A percentile compares a stretch with the other conserved stretches of the same genome.
Evolutionary conservation across 1,284 basidiomycete genomes (phyloP).

Genomic region (Leccinum subspadiceum): DNA sequence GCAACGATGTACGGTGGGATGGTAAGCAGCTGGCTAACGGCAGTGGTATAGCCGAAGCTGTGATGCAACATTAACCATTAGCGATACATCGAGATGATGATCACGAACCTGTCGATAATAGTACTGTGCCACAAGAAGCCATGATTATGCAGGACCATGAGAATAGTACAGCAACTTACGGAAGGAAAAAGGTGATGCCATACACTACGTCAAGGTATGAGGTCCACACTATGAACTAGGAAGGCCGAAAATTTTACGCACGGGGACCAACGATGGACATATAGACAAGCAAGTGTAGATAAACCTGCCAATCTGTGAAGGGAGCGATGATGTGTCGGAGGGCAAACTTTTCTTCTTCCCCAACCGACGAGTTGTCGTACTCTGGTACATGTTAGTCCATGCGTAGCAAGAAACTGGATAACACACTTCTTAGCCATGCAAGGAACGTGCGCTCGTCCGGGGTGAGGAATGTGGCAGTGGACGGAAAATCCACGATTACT

Average conservation of each 20-base stretch:
- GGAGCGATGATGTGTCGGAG: conserved; percentile 48
- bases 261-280: conserved; percentile 58
- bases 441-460: conserved; percentile 45
- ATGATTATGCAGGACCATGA: not conserved
- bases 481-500: conserved; percentile 49
- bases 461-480: conserved; percentile 46
- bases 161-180: conserved; percentile 40
- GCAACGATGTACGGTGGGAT: conserved; percentile 68
- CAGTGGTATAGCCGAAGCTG: conserved; percentile 56
- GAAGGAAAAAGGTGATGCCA: conserved; percentile 65
- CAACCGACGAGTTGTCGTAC: conserved; percentile 63
- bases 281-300: conserved; percentile 43
- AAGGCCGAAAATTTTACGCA: conserved; percentile 34
- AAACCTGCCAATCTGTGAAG: conserved; percentile 63
- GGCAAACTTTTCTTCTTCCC: conserved; percentile 43
- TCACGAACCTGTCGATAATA: conserved; percentile 54
- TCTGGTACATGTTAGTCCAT: conserved; percentile 11
- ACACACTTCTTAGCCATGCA: conserved; percentile 54
- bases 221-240: not conserved
- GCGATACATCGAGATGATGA: not conserved
- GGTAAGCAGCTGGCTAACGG: conserved; percentile 65
- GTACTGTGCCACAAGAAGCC: conserved; percentile 39
- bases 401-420: not conserved
- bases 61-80: conserved; percentile 3
- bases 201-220: conserved; percentile 35